These are phyloP conservation scores for Chytriomyces sp. DNA, from an alignment of 192 early-diverging fungal species.

Conservation along the genomic window DNA sequence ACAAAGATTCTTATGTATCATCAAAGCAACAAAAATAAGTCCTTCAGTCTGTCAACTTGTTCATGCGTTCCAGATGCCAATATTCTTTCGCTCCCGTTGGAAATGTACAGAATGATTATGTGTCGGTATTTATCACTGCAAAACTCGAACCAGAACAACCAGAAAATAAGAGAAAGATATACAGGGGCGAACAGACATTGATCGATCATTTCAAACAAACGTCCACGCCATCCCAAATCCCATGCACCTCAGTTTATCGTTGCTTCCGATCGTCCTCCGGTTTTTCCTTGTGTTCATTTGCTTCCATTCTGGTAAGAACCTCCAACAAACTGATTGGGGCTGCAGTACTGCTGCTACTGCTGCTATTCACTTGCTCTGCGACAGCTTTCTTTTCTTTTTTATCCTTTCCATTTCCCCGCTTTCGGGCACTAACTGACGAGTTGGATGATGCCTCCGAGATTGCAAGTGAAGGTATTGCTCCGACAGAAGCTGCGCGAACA, in stretches of 20 bases:
- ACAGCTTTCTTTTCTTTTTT: not conserved
- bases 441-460: not conserved
- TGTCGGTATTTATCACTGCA: too few species aligned
- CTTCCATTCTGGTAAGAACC: not conserved
- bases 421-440: not conserved
- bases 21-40: too few species aligned
- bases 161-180: too few species aligned
- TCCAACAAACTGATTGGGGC: not conserved
- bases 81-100: too few species aligned
- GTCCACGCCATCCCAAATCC: too few species aligned
- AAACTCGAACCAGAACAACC: too few species aligned
- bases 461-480: conserved; percentile 13
- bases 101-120: too few species aligned
- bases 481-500: conserved; percentile 47
- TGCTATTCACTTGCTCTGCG: not conserved
- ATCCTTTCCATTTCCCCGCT: not conserved
- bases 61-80: too few species aligned
- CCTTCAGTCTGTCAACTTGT: too few species aligned
- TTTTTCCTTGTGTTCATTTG: not conserved
- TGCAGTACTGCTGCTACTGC: not conserved
- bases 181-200: too few species aligned
- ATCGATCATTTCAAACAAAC: too few species aligned
- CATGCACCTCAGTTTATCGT: not conserved
- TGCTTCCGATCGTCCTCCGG: not conserved
- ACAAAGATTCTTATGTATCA: too few species aligned